phyloP scores from a whole-genome alignment of 805 yeast genomes.

The Ogataea trehalophila region DNA sequence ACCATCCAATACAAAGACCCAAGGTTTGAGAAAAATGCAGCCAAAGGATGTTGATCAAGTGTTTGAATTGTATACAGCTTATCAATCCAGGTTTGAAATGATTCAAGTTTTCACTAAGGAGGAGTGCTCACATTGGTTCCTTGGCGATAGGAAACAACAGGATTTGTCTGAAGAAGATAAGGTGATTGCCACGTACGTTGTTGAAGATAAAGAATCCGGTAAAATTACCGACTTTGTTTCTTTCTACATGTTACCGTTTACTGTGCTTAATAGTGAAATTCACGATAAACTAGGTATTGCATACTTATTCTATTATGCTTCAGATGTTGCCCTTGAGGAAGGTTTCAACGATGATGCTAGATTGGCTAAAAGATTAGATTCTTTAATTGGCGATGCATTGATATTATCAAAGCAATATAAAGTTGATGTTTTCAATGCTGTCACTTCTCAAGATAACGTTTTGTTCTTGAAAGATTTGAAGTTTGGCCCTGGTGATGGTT shows the following conservation, averaged over 20 bases:
- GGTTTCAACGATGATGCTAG: slow-evolving; percentile 33
- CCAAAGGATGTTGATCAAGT: slow-evolving; percentile 62
- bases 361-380: slow-evolving; percentile 54
- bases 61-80: slow-evolving; percentile 50
- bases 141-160: slow-evolving; percentile 39
- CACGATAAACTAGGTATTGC: slow-evolving; percentile 78
- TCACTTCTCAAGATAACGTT: slow-evolving; percentile 86
- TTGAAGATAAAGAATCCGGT: slow-evolving; percentile 50
- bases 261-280: slow-evolving; percentile 61
- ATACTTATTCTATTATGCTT: slow-evolving; percentile 84
- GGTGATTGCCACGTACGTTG: slow-evolving; percentile 76
- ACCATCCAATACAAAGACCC: slow-evolving; percentile 43
- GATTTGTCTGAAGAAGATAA: slow-evolving; percentile 28
- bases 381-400: slow-evolving; percentile 68
- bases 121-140: slow-evolving; percentile 79
- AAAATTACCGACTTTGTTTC: slow-evolving; percentile 84
- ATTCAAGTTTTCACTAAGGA: slow-evolving; percentile 59
- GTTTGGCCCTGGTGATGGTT: slow-evolving; percentile 93
- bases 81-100: slow-evolving; percentile 67
- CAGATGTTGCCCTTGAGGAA: slow-evolving; percentile 51
- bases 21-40: slow-evolving; percentile 57
- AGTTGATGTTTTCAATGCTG: slow-evolving; percentile 91
- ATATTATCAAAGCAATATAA: slow-evolving; percentile 61
- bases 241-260: slow-evolving; percentile 83
- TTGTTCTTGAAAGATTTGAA: slow-evolving; percentile 75